A percentile compares a stretch with the other conserved stretches of the same genome.
phyloP scores from a whole-genome alignment of 2,329 filamentous ascomycete genomes.

The Xenosphaeropsis pyriputrescens region DNA sequence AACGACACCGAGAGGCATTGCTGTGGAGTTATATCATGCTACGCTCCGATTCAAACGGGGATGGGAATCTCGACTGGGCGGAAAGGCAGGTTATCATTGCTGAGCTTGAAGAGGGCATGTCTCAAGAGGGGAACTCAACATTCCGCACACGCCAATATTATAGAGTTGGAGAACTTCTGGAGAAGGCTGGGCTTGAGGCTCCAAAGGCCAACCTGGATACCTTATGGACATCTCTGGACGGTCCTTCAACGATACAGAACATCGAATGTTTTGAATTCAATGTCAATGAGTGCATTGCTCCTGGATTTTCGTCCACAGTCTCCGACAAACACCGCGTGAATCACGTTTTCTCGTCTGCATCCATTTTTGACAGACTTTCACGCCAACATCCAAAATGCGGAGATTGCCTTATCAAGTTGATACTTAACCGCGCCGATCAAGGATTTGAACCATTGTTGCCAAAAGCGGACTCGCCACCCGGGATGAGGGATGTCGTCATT shows the following conservation, averaged over 20 bases:
- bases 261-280: slow-evolving; percentile 24
- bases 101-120: slow-evolving; percentile 21
- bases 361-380: slow-evolving; percentile 22
- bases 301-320: slow-evolving; percentile 22
- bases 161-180: slow-evolving; percentile 18
- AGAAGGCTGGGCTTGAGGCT: slow-evolving; percentile 22
- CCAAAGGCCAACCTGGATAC: slow-evolving; percentile 24
- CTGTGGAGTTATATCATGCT: slow-evolving; percentile 27
- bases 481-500: slow-evolving; percentile 19
- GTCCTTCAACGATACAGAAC: slow-evolving; percentile 23
- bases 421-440: slow-evolving; percentile 19
- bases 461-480: slow-evolving; percentile 13
- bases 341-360: slow-evolving; percentile 22
- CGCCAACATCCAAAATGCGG: slow-evolving; percentile 23
- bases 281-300: slow-evolving; percentile 24
- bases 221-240: slow-evolving; percentile 26
- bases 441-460: slow-evolving; percentile 23
- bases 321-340: slow-evolving; percentile 20
- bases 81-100: slow-evolving; percentile 22
- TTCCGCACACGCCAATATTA: slow-evolving; percentile 24
- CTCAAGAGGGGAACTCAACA: slow-evolving; percentile 16
- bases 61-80: slow-evolving; percentile 24
- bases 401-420: slow-evolving; percentile 25
- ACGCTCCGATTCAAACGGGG: slow-evolving; percentile 20
- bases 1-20: slow-evolving; percentile 25